Conservation (phyloP, 768 basidiomycete genomes). For the Mrakia gelida region DNA sequence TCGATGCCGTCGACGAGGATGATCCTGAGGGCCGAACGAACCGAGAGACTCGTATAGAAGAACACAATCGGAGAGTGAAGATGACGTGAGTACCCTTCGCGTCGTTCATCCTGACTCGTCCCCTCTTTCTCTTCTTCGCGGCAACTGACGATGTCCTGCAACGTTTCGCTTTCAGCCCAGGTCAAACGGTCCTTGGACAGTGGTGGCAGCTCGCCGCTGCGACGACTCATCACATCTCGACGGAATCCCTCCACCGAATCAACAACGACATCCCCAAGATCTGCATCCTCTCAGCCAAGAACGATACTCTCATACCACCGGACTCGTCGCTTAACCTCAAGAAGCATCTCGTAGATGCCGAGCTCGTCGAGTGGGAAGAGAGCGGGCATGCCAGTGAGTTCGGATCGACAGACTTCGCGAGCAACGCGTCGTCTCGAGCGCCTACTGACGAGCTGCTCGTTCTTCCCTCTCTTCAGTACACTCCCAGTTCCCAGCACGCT, state of each 20-base stretch:
- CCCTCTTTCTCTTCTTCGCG: background rate
- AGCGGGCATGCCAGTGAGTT: conserved; percentile 26
- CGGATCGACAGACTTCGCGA: background rate
- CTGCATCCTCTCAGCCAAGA: conserved; percentile 7
- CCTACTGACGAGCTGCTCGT: too few relatives aligned
- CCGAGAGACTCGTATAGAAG: conserved; percentile 43
- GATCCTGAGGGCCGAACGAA: conserved; percentile 63
- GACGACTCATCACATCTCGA: conserved; percentile 26
- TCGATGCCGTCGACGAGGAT: conserved; percentile 51
- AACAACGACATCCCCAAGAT: conserved; percentile 19
- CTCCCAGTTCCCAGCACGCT: conserved; percentile 6
- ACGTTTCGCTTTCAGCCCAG: too few relatives aligned
- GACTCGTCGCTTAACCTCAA: conserved; percentile 16
- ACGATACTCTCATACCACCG: conserved; percentile 24
- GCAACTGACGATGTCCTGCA: too few relatives aligned
- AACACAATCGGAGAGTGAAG: background rate
- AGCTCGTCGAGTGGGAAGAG: conserved; percentile 25
- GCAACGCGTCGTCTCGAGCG: too few relatives aligned
- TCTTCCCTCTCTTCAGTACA: conserved; percentile 9
- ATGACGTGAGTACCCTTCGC: background rate
- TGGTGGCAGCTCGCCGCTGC: conserved; percentile 22
- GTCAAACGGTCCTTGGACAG: conserved; percentile 22
- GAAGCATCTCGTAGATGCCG: conserved; percentile 27
- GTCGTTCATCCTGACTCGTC: background rate
- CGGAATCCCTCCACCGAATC: background rate